Base-by-base conservation (phyloP, 1,139 yeast genomes). In the Saccharomyces pastorianus region DNA sequence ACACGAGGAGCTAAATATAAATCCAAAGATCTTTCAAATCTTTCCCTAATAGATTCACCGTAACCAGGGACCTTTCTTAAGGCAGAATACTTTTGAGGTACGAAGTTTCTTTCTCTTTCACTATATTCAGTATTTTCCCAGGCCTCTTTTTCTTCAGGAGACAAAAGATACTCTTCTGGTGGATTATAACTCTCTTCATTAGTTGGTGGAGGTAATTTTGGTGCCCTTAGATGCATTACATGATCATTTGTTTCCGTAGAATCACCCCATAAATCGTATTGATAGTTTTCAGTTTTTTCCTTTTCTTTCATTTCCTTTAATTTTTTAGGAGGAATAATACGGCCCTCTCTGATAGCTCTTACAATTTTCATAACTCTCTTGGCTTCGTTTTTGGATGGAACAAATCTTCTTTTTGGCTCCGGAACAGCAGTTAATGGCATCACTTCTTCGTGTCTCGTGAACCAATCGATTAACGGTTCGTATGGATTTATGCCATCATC, bases 101-200 rank as follows among this genome's bases (percentile, higher is more conserved):
- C 58, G 67, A 83, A 90, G 67, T 87, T 84, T 58, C 80, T 77
- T 60, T 85, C 93, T 63, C 97, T 80, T 62, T 90, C 97, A 54
- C 77, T 74, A 28, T 93, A 90, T 50, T 85, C 95, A 53, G 77
- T 73, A 52, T 80, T 80, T 60, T 82, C 80, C 93, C 95, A 88
- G 62, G 79, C 76, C 60, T 83, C 78, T 59, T 75, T 75, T 68
- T 93, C 99, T 66, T 90, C 93, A 53, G 83, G 87, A 13, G 83
- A 84, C 58, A 88, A 75, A 62, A 93, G 73, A 67, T 93, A 93
- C 74, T 93, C 99, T 68, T 81, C 96, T 13, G 99, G 99, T 48
- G 99, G 99, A 67, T 93, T 93, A 72, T 93, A 93, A 64, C 95
- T 85, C 73, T 93, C 97, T 63, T 91, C 99, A 68, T 95, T 84